Percentiles rank a stretch among this genome's conserved stretches.
Conservation (phyloP, 2,329 filamentous ascomycete species). For the Hortaea werneckii region DNA sequence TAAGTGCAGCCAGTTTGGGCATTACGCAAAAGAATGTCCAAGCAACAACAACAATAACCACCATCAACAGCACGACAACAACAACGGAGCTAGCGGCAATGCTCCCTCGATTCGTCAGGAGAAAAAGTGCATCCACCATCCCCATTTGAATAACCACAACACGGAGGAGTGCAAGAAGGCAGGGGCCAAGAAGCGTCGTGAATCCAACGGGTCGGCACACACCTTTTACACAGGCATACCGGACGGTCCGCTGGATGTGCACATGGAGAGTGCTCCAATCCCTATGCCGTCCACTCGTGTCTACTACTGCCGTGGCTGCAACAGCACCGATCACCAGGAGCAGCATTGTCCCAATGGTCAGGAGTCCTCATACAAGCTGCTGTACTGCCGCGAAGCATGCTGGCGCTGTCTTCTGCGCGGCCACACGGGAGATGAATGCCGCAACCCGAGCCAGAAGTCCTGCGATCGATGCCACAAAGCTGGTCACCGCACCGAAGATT, state of each 20-base stretch:
- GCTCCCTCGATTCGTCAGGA: too few relatives aligned
- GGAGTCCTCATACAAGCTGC: neutral
- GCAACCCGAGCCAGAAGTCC: neutral
- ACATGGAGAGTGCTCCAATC: neutral
- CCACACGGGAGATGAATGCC: conserved; percentile 1
- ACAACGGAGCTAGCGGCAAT: neutral
- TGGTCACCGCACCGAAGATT: neutral
- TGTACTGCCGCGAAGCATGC: neutral
- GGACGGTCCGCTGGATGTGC: neutral
- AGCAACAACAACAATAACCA: neutral
- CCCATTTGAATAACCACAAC: neutral
- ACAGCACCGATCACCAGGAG: neutral
- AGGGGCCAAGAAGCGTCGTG: too few relatives aligned
- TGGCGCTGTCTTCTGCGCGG: conserved; percentile 1
- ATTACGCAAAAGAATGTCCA: neutral
- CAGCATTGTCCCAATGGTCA: neutral
- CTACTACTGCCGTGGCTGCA: neutral
- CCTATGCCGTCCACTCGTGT: neutral
- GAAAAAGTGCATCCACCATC: neutral
- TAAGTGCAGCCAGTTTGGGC: neutral
- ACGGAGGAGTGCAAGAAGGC: neutral
- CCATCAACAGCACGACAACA: neutral
- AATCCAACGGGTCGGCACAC: neutral
- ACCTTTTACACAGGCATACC: too few relatives aligned
- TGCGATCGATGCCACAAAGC: neutral